These are phyloP conservation scores for Helianthus tuberosus DNA, from an alignment of 129 eudicot genomes.

Conservation along the genomic window DNA sequence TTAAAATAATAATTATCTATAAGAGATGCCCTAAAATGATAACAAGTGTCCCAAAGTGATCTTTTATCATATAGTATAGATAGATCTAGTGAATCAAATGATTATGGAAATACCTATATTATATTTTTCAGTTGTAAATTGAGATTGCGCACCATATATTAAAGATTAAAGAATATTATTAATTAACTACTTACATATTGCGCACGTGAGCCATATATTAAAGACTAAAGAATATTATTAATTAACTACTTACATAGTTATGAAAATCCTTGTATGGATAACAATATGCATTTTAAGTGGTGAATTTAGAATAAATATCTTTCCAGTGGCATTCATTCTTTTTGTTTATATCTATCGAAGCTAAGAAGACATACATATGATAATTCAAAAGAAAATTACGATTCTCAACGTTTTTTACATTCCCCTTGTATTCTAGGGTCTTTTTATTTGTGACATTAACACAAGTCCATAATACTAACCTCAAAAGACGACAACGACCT, in stretches of 20 bases:
- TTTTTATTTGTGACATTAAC: no score
- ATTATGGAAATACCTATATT: no score
- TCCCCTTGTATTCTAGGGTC: no score
- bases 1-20: no score
- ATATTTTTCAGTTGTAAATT: not conserved
- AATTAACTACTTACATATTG: not conserved
- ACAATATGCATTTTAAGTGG: not conserved
- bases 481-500: no score
- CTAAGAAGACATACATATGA: not conserved
- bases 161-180: not conserved
- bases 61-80: no score
- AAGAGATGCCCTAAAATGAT: no score
- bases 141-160: not conserved
- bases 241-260: not conserved
- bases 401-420: no score
- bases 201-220: not conserved
- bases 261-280: not conserved
- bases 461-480: no score
- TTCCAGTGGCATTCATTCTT: not conserved
- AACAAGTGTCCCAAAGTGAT: no score
- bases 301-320: not conserved
- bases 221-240: not conserved
- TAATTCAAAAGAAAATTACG: not conserved
- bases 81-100: no score
- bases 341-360: not conserved